Evolutionary conservation across 129 eudicot genomes (phyloP), one percentile per base, ranked within the genome.

Genomic region (Flaveria sonorensis): DNA sequence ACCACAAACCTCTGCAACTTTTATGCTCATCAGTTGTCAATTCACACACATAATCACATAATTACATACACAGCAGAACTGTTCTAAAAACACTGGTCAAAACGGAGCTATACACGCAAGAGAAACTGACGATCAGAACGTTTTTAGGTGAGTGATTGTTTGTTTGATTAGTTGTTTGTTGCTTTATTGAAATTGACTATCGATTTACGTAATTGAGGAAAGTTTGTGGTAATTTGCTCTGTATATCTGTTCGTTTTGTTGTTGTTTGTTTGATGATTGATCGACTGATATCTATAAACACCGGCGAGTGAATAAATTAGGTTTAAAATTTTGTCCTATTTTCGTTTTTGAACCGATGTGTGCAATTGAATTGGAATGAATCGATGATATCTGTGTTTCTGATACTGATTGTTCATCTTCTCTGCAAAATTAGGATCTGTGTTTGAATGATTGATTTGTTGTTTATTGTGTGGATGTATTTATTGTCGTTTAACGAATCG

Each of bases 1-100:
- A 40, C 74, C 68, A 63, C 83, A 79, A 63, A 40, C 28, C 68
- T 50, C 73, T 64, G 59, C 66, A 36, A 63, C 68, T 63, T 79
- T 39, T 26, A 32, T 40, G 32, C 36, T 10, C 57, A 51, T 47
- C 46, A 72, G 16, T 19, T 72, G 52, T 64, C 83, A 62, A 40
- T 52, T 53, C 73, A 76, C 68, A 51, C 53, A 48, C n/a, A 64
- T 46, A 48, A 12, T 30, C 36, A 30, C 36, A 30, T 30, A 4
- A 30, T 75, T n/a, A 79, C 30, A 48, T 15, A 28, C 82, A 63
- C 63, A 55, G 47, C 26, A 71, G n/a, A 48, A 64, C 57, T 53
- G 24, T 61, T 63, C 51, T 0, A 50, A 52, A 72, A 30, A 30
- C 36, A 15, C 79, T 39, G 18, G 52, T 30, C 76, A 13, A 28